Evolutionary conservation across 768 basidiomycete species (phyloP).

Genomic region (Naganishia vishniacii): DNA sequence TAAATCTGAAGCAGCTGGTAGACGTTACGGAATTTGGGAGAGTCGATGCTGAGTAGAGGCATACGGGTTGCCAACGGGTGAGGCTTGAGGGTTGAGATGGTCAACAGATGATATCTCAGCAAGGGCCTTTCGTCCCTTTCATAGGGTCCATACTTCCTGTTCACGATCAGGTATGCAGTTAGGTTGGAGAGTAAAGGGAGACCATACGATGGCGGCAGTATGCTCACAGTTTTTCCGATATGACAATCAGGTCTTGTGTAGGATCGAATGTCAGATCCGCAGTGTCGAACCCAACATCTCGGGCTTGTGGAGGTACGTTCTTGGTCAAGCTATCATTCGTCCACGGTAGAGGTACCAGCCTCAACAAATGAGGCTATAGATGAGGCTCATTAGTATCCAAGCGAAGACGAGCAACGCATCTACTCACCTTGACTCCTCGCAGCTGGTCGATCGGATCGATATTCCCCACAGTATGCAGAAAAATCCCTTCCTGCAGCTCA

Average conservation of each 20-base stretch:
- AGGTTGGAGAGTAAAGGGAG: too few species aligned
- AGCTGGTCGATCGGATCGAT: not conserved
- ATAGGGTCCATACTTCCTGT: conserved; percentile 26
- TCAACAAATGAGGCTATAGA: conserved; percentile 26
- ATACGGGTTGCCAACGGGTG: conserved; percentile 36
- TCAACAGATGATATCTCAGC: conserved; percentile 39
- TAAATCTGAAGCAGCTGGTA: conserved; percentile 55
- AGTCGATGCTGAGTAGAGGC: conserved; percentile 13
- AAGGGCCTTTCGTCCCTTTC: not conserved
- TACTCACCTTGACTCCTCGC: conserved; percentile 15
- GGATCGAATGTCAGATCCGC: conserved; percentile 57
- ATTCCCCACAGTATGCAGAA: conserved; percentile 28
- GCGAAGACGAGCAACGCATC: not conserved
- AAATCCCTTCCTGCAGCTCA: conserved; percentile 46
- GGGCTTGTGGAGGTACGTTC: conserved; percentile 25
- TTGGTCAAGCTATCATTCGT: conserved; percentile 29
- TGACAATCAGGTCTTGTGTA: conserved; percentile 60
- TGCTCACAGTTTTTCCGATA: conserved; percentile 52
- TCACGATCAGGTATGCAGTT: too few species aligned
- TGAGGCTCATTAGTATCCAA: conserved; percentile 24
- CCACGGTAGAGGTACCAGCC: conserved; percentile 42
- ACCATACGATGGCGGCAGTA: too few species aligned
- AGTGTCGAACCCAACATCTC: conserved; percentile 34
- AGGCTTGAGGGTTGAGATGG: conserved; percentile 39
- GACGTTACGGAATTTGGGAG: conserved; percentile 28